Conservation (phyloP, 176 grass and related monocot genomes). For the Ensete ventricosum region DNA sequence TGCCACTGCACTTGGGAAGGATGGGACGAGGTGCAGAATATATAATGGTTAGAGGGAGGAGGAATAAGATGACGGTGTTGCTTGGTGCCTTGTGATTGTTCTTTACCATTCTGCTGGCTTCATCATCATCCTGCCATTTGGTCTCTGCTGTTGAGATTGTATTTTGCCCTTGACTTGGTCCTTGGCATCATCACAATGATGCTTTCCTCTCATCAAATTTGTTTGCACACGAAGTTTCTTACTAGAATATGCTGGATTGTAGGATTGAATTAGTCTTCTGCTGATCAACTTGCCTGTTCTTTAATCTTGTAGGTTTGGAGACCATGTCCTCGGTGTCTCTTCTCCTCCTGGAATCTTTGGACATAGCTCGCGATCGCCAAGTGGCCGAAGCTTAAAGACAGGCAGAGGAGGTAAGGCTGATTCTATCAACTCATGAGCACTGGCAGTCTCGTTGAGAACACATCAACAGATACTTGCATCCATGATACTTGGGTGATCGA, state of each 20-base stretch:
- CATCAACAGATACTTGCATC: not conserved
- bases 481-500: no score
- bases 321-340: not conserved
- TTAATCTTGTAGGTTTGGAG: not conserved
- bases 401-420: not conserved
- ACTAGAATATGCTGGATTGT: not conserved
- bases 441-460: not conserved
- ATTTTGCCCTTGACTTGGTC: conserved; percentile 1
- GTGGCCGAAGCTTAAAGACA: not conserved
- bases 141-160: not conserved
- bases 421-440: not conserved
- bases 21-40: not conserved
- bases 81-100: not conserved
- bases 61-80: not conserved
- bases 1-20: not conserved
- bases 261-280: conserved; percentile 1
- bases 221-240: not conserved
- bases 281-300: not conserved
- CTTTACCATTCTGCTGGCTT: not conserved
- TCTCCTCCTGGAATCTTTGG: not conserved
- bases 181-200: not conserved
- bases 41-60: not conserved
- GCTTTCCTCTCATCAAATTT: not conserved
- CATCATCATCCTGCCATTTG: not conserved
- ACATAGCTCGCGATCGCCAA: not conserved